Base-by-base conservation (phyloP, 2,329 filamentous ascomycete genomes). In the Venturia oleaginea region DNA sequence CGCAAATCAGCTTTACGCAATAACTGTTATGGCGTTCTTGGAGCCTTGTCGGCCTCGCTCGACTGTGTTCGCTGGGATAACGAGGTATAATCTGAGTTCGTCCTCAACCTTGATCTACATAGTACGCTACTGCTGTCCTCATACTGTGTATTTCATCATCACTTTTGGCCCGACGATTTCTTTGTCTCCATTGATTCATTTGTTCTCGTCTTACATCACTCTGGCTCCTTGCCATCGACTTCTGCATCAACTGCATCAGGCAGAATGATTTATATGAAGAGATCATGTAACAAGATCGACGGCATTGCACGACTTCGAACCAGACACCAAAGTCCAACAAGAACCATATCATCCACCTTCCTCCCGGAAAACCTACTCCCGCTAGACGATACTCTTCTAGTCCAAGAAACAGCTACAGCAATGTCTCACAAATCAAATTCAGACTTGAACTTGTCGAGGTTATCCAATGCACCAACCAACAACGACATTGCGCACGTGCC, bases 61-160 rank as follows among this genome's bases (percentile, higher is more conserved):
- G 15, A 17, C 19, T 27, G 7, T 15, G 46, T 4, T 19, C 30
- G 30, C 11, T 34, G 27, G 4, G 27, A 34, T 4, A n/a, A n/a
- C n/a, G 3, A 17, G 15, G 27, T 8, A 57, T 17, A 55, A 22
- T 27, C 13, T 51, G 48, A 1, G 43, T 5, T 46, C 11, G 1
- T 46, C 11, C 3, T 51, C 15, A 10, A 24, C 22, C 22, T 27
- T 51, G 46, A 51, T 51, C 46, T 10, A n/a, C n/a, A n/a, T n/a
- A n/a, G n/a, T n/a, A n/a, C 51, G 15, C 15, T 34, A 34, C 27
- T 32, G 7, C 46, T 32, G 17, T 57, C 5, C 15, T 34, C 51
- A n/a, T n/a, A n/a, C n/a, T n/a, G n/a, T n/a, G 19, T 11, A 57
- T 57, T 57, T 57, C 51, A 57, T 57, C 51, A 57, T 57, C 51